phyloP scores from a whole-genome alignment of 495 filamentous ascomycete species.

The Filosporella fistucella region DNA sequence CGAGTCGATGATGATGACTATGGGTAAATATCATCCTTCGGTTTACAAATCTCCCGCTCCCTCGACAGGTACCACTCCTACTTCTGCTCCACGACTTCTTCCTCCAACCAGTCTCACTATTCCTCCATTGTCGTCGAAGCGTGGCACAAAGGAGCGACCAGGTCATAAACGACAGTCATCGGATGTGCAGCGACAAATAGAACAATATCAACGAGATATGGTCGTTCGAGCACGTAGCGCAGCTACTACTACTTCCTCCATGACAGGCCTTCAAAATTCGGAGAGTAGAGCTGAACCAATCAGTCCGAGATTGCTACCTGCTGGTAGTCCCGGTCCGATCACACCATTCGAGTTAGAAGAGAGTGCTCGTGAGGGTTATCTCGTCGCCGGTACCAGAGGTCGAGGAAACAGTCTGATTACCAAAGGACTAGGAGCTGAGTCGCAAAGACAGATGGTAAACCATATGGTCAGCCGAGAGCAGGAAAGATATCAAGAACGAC shows the following conservation, averaged over 20 bases:
- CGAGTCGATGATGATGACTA: slow-evolving; percentile 27
- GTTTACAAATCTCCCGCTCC: slow-evolving; percentile 36
- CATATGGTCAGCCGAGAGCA: no score
- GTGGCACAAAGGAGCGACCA: slow-evolving; percentile 16
- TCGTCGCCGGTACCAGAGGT: slow-evolving; percentile 9
- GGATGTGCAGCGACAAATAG: slow-evolving; percentile 43
- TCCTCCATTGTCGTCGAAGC: slow-evolving; percentile 9
- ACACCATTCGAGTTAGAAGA: slow-evolving; percentile 71
- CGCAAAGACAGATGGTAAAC: no score
- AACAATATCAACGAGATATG: slow-evolving; percentile 59
- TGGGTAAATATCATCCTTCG: slow-evolving; percentile 52
- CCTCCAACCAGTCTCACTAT: slow-evolving; percentile 11
- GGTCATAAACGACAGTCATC: slow-evolving; percentile 29
- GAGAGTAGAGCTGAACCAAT: slow-evolving; percentile 32
- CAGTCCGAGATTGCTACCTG: slow-evolving; percentile 61
- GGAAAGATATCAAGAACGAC: no score
- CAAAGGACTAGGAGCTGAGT: no score
- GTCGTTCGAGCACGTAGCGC: slow-evolving; percentile 47
- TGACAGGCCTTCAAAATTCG: slow-evolving; percentile 13
- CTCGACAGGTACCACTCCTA: neutral
- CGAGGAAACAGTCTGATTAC: neutral
- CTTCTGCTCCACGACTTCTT: neutral
- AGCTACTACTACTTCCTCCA: slow-evolving; percentile 29
- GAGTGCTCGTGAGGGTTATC: slow-evolving; percentile 9
- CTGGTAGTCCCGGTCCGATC: slow-evolving; percentile 72